Base-by-base conservation (phyloP, 1,284 basidiomycete species). In the Vanrija sp. region DNA sequence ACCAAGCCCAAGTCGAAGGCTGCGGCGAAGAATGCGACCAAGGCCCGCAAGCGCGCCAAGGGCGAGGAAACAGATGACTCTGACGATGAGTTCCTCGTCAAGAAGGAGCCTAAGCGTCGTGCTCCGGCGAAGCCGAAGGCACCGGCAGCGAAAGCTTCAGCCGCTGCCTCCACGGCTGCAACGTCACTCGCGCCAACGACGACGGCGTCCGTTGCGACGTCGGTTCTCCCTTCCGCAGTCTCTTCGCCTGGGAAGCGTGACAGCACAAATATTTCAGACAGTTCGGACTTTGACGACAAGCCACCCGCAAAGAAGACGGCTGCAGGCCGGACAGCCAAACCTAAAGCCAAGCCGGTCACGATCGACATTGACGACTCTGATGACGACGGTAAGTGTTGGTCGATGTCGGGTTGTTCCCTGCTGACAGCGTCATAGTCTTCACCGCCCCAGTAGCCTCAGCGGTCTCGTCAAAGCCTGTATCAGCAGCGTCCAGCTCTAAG, bases 71-170 rank as follows among this genome's bases (percentile, higher is more conserved):
- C 80, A 42, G 80, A 78, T 3, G 85, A 85, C 48, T 86, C 87
- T 49, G 74, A 75, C 44, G 73, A 72, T 45, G 87, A 90, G 57
- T 90, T 89, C 72, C 84, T 82, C 67, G 79, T 78, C 53, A 88
- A 87, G 68, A 80, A 83, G 10, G 74, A 78, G 5, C 16, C 55
- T 14, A 64, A 62, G 52, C 77, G 81, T 7, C 80, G 80, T 5
- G 54, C 54, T 2, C 59, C 62, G 5, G 56, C 65, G 36, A 63
- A 56, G 78, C 74, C 67, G 0, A 55, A 62, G 6, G 53, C 55
- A 55, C 51, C 49, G 9, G 63, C 69, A 14, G 25, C n/a, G 4
- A 53, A 51, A 37, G 35, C 45, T 6, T 31, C 54, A 27, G 45
- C 42, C 24, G 38, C 52, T 36, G 42, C 46, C 2, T 47, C 56